Percentiles rank a stretch among this genome's conserved stretches.
phyloP scores from a whole-genome alignment of 2,329 filamentous ascomycete species.

The Ascochyta viciae-villosae region DNA sequence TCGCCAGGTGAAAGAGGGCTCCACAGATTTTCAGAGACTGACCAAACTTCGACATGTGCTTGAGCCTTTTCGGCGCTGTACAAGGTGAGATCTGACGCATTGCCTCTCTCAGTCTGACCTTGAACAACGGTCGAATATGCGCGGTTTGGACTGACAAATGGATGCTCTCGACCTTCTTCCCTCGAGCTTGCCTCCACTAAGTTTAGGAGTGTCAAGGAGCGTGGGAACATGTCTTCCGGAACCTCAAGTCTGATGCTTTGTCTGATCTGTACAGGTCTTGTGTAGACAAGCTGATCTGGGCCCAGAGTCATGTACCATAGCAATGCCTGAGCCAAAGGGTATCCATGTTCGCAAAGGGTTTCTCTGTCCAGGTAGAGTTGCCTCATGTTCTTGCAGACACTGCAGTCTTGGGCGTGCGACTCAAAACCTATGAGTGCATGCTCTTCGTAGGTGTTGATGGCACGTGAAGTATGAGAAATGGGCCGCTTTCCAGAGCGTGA shows the following conservation, averaged over 20 bases:
- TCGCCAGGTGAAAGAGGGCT: conserved; percentile 20
- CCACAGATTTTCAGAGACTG: conserved; percentile 17
- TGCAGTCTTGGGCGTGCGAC: conserved; percentile 33
- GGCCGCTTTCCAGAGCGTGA: conserved; percentile 16
- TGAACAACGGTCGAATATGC: conserved; percentile 18
- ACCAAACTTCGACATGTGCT: conserved; percentile 28
- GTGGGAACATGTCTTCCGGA: conserved; percentile 25
- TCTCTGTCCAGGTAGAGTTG: conserved; percentile 27
- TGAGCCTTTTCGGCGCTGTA: conserved; percentile 22
- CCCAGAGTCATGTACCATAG: conserved; percentile 34
- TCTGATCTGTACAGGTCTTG: conserved; percentile 20
- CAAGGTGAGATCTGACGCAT: conserved; percentile 8
- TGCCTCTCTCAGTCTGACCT: conserved; percentile 5
- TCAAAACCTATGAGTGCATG: conserved; percentile 35
- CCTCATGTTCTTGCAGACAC: conserved; percentile 28
- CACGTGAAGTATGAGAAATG: conserved; percentile 18
- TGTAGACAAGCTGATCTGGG: conserved; percentile 28
- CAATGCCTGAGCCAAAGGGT: conserved; percentile 26
- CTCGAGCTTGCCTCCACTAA: conserved; percentile 26
- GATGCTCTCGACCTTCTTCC: conserved; percentile 20
- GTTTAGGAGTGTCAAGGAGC: conserved; percentile 27
- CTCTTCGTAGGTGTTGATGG: conserved; percentile 27
- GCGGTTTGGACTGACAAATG: conserved; percentile 30
- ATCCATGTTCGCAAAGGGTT: conserved; percentile 33
- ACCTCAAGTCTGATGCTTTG: conserved; percentile 26